phyloP scores from a whole-genome alignment of 805 yeast species.

The Wickerhamomyces sydowiorum region DNA sequence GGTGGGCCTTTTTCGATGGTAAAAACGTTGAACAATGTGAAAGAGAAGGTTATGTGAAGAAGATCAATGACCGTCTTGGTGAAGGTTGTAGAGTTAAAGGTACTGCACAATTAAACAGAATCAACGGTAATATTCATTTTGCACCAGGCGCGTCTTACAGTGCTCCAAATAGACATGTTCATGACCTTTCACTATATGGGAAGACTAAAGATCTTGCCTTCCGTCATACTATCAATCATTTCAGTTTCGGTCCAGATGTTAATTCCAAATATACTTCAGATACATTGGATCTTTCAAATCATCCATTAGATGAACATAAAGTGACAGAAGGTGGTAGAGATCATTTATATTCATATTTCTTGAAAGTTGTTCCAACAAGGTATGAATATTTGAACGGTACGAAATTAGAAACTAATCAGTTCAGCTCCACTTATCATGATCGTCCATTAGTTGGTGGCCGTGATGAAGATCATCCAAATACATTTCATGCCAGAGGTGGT shows the following conservation, averaged over 20 bases:
- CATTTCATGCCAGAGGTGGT: slow-evolving; percentile 79
- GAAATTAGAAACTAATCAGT: slow-evolving; percentile 76
- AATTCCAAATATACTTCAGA: slow-evolving; percentile 19
- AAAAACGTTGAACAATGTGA: slow-evolving; percentile 86
- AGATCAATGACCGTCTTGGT: slow-evolving; percentile 47
- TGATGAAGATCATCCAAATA: slow-evolving; percentile 87
- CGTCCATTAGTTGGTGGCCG: slow-evolving; percentile 82
- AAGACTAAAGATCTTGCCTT: slow-evolving; percentile 59
- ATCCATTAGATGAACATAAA: slow-evolving; percentile 59
- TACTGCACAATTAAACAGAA: slow-evolving; percentile 70
- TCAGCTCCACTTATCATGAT: slow-evolving; percentile 82
- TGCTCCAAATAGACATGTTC: slow-evolving; percentile 59
- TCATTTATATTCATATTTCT: slow-evolving; percentile 68
- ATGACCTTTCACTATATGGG: slow-evolving; percentile 73
- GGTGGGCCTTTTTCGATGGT: slow-evolving; percentile 96
- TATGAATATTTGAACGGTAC: slow-evolving; percentile 59
- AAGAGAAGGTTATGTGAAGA: slow-evolving; percentile 74
- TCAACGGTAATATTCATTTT: slow-evolving; percentile 88
- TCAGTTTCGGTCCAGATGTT: slow-evolving; percentile 73
- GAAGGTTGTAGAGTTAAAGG: slow-evolving; percentile 93
- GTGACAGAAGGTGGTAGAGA: slow-evolving; percentile 41
- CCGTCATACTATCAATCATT: slow-evolving; percentile 71
- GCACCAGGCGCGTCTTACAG: slow-evolving; percentile 87
- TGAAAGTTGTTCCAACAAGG: slow-evolving; percentile 88
- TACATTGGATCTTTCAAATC: slow-evolving; percentile 38